Conservation (phyloP, 2,329 filamentous ascomycete genomes). For the Basipetospora chlamydospora region DNA sequence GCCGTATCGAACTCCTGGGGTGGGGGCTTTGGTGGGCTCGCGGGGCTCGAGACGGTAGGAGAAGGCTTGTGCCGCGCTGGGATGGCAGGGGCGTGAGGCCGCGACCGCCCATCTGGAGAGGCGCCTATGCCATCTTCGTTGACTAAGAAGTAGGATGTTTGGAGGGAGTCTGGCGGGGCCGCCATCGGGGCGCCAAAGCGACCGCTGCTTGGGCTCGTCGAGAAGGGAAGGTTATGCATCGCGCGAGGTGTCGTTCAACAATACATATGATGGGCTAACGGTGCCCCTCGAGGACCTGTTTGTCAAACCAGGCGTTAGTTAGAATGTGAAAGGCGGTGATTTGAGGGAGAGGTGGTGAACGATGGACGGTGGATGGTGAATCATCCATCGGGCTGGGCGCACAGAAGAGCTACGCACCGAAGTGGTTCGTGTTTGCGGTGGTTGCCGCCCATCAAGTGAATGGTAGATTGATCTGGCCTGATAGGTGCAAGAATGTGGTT, state of each 20-base stretch:
- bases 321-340: too few relatives aligned
- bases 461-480: slow-evolving; percentile 4
- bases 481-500: background rate
- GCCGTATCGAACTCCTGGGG: background rate
- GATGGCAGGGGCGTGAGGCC: background rate
- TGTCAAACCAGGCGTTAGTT: too few relatives aligned
- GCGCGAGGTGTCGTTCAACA: background rate
- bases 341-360: too few relatives aligned
- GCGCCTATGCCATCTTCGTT: slow-evolving; percentile 6
- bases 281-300: too few relatives aligned
- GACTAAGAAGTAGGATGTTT: slow-evolving; percentile 29
- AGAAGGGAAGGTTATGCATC: slow-evolving; percentile 2
- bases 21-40: background rate
- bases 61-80: background rate
- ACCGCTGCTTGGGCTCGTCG: background rate
- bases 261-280: too few relatives aligned
- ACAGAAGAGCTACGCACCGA: slow-evolving; percentile 1
- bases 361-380: too few relatives aligned
- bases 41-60: background rate
- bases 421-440: too few relatives aligned
- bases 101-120: background rate
- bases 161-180: slow-evolving; percentile 23
- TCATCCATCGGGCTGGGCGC: too few relatives aligned
- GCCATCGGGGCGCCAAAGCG: slow-evolving; percentile 6
- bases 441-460: slow-evolving; percentile 3